Evolutionary conservation across 495 filamentous ascomycete genomes (phyloP), one percentile per base, ranked within the genome.

Genomic region (Paragyromitra xinjiangensis): DNA sequence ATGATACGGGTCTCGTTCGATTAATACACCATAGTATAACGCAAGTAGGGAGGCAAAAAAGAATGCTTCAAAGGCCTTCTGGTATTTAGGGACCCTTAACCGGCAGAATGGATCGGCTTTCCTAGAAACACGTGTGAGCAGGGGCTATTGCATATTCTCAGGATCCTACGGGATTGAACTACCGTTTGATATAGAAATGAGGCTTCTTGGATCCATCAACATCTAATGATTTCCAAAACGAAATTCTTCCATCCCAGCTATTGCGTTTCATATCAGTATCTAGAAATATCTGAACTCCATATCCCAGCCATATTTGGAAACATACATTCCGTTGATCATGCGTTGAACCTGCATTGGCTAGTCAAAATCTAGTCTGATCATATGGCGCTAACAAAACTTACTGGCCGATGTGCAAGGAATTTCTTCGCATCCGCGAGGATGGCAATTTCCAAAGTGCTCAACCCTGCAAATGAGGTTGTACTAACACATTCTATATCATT

Each of bases 371-470:
- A 24, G 42, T 73, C 48, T 42, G 48, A 45, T 55, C 39, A 42
- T 58, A 29, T 22, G n/a, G 34, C 42, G 9, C n/a, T 61, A 40
- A 53, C 48, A 44, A 66, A 65, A 79, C 77, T 53, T 40, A 98
- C 91, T 7, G 94, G 88, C 64, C 87, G 86, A 82, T 97, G 94
- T 82, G 92, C 93, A 14, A 97, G 87, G 78, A 97, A 98, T 40
- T 91, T 91, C 84, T 97, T 98, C 29, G 94, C 93, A 75, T 92
- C 89, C n/a, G 91, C 92, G 40, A 97, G 90, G 48, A 92, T 90
- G 48, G 94, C 95, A 80, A 98, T 94, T 82, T 98, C 95, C 16
- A 98, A 85, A 14, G 92, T 94, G 83, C 94, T 97, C 61, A 97
- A 85, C 51, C 93, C 90, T 55, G 88, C 88, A 79, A 94, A 95